Base-by-base conservation (phyloP, 306 rosid species). In the Comarum palustre region DNA sequence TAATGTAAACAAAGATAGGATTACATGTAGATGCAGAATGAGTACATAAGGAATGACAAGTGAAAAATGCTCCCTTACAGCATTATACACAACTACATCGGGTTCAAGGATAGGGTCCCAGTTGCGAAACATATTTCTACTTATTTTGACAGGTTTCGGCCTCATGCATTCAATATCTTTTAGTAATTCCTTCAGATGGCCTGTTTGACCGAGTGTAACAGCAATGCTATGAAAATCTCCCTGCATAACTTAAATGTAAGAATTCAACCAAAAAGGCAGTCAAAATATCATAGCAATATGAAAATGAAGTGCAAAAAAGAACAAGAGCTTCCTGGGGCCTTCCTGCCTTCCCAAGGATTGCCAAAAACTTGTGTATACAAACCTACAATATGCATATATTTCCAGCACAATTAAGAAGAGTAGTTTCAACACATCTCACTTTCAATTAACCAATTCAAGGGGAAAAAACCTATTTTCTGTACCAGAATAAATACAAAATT, bases 151-250 rank as follows among this genome's bases (percentile, higher is more conserved):
- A 68, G 94, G 98, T 77, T 85, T 86, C 87, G 82, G 90, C 77
- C 85, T 87, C 96, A 93, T 87, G 84, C 82, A 79, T 69, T 93
- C 98, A 32, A 93, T 74, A 59, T 86, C 73, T 57, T 82, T 84
- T 71, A 93, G 82, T 87, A 93, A 79, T 71, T 91, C 94, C 80
- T 83, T 87, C 86, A 91, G 75, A 68, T 64, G 89, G 84, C 97
- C 98, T 39, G 88, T 85, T 86, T 91, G 98, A 73, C 97, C 98
- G 73, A 93, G 96, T 31, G 98, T 87, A 72, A 93, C 97, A 41
- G 94, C 92, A 66, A 93, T 86, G 84, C 98, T 87, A 84, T 78
- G 98, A 78, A 59, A 42, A 71, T 89, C 92, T 71, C 82, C 88
- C 98, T 93, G 87, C 75, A 86, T 69, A 80, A 86, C 47, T 69